Base-by-base conservation (phyloP, 257 asterid genomes). In the Henckelia pumila region DNA sequence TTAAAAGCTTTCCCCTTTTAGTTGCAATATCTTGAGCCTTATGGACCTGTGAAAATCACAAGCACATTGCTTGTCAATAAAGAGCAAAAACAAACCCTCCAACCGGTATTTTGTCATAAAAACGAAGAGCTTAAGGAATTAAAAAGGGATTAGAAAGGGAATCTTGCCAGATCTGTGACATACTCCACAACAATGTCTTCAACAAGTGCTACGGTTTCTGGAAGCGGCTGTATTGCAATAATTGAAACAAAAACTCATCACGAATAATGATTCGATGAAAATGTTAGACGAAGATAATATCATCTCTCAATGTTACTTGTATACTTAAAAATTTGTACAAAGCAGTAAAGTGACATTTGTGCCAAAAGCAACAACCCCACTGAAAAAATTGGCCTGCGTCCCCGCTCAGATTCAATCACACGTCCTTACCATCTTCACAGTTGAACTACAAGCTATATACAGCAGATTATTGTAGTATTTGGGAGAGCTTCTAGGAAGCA, bases 151-250 rank as follows among this genome's bases (percentile, higher is more conserved):
- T 11, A n/a, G 52, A 29, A 61, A 50, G 19, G 58, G 60, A 67
- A 35, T 33, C 91, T 80, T 82, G 78, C 98, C 93, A 88, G 76
- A 75, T 89, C 96, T 7, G 93, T 88, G 75, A 93, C 96, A 71
- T 93, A 93, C 74, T 93, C 99, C 75, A 91, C 94, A 62, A 90
- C 99, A 47, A 90, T 85, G 73, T 93, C 99, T 75, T 93, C 99
- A 71, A 88, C 87, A 49, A 93, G 95, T 9, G 94, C 64, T 52
- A 90, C 89, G 13, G 99, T 90, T 79, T 93, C 99, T 1, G 96
- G 97, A 76, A 88, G 92, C 22, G 96, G 98, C 98, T 92, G 87
- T 26, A 67, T 56, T 33, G 33, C 77, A 80, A 21, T 57, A 71
- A 23, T 44, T 66, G 22, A 35, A 71, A 61, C 29, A 49, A 10